phyloP scores from a whole-genome alignment of 2,329 filamentous ascomycete genomes.

The Dothideomycetes sp. region DNA sequence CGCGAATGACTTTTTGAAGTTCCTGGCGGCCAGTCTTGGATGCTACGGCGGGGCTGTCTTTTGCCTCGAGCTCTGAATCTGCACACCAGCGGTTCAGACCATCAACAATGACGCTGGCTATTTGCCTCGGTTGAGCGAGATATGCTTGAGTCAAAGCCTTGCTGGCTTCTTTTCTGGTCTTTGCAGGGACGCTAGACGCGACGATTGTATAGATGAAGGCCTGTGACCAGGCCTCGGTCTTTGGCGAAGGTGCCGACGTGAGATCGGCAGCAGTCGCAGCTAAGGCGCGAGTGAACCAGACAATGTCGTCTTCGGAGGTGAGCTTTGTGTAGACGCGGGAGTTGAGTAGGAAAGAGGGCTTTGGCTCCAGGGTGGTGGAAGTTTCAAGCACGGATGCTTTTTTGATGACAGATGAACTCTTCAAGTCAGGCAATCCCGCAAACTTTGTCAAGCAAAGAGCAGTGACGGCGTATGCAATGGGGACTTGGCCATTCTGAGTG shows the following conservation, averaged over 20 bases:
- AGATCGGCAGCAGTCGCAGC: conserved; percentile 24
- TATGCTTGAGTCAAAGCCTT: conserved; percentile 56
- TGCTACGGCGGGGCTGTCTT: conserved; percentile 59
- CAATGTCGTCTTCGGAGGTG: conserved; percentile 59
- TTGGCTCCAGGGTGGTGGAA: conserved; percentile 59
- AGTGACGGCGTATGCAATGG: conserved; percentile 63
- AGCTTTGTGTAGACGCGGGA: conserved; percentile 77
- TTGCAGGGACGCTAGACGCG: conserved; percentile 48
- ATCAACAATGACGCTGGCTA: conserved; percentile 53
- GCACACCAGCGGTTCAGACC: conserved; percentile 75
- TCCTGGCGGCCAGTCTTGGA: conserved; percentile 55
- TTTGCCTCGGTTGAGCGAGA: conserved; percentile 41
- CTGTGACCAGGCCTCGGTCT: conserved; percentile 68
- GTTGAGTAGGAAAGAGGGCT: conserved; percentile 79
- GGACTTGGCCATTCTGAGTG: conserved; percentile 71
- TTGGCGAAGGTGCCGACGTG: conserved; percentile 21
- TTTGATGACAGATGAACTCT: conserved; percentile 47
- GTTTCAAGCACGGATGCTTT: conserved; percentile 54
- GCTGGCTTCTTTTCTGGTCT: conserved; percentile 52
- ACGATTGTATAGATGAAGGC: conserved; percentile 71
- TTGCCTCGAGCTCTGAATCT: conserved; percentile 57
- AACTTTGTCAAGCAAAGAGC: conserved; percentile 50
- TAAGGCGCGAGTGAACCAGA: conserved; percentile 66
- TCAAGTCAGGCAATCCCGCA: conserved; percentile 41
- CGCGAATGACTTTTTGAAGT: conserved; percentile 49